phyloP scores from a whole-genome alignment of 257 asterid genomes.

The Eucommia ulmoides region DNA sequence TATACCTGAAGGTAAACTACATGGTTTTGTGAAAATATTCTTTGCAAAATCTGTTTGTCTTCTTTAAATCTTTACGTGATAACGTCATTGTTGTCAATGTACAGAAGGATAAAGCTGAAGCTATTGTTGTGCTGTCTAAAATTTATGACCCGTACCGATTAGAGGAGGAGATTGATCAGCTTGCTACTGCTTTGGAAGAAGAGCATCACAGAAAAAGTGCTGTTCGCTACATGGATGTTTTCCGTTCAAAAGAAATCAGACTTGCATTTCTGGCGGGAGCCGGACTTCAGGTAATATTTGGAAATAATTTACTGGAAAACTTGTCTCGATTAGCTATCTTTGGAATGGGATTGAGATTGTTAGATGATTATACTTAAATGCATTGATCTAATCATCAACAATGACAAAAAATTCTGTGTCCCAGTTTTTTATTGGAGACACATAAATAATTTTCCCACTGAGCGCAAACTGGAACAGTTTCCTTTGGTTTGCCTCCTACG shows the following conservation, averaged over 20 bases:
- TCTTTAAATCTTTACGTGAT: too few species aligned
- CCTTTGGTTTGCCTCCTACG: too few species aligned
- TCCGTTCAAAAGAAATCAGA: slow-evolving; percentile 56
- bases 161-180: slow-evolving; percentile 79
- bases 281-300: slow-evolving; percentile 62
- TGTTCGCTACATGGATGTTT: slow-evolving; percentile 55
- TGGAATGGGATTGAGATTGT: too few species aligned
- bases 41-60: too few species aligned
- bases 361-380: too few species aligned
- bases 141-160: slow-evolving; percentile 70
- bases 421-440: too few species aligned
- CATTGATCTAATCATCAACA: too few species aligned
- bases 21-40: too few species aligned
- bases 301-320: slow-evolving; percentile 1
- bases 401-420: too few species aligned
- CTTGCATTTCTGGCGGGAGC: slow-evolving; percentile 93
- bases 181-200: slow-evolving; percentile 67
- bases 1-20: slow-evolving; percentile 59
- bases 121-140: slow-evolving; percentile 76
- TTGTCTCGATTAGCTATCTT: background rate
- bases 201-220: slow-evolving; percentile 38
- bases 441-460: too few species aligned
- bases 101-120: slow-evolving; percentile 77
- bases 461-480: too few species aligned
- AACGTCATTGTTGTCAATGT: slow-evolving; percentile 5